A percentile compares a stretch with the other conserved stretches of the same genome.
Evolutionary conservation across 106 monocot species (phyloP).

Genomic region (Dioscorea zingiberensis): DNA sequence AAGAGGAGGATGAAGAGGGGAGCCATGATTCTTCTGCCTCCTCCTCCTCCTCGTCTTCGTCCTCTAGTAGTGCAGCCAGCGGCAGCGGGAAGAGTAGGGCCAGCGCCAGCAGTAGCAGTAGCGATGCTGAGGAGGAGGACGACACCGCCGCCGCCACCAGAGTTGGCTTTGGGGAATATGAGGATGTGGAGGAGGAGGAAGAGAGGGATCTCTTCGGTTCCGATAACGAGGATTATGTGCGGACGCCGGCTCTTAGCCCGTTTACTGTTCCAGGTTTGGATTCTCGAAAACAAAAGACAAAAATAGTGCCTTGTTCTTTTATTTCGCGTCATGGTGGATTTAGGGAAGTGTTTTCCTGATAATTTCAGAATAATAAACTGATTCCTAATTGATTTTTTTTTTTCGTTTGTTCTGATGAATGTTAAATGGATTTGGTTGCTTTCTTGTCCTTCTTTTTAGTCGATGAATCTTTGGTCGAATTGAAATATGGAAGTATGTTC

Average conservation of each 20-base stretch:
- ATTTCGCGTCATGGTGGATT: too few relatives aligned
- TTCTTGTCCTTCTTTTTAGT: too few relatives aligned
- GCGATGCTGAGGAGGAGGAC: constrained; percentile 37
- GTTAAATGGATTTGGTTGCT: too few relatives aligned
- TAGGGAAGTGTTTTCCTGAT: too few relatives aligned
- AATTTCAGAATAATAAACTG: too few relatives aligned
- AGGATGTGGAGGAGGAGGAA: constrained; percentile 29
- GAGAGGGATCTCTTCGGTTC: constrained; percentile 82
- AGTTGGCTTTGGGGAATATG: constrained; percentile 2
- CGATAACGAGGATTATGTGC: constrained; percentile 76
- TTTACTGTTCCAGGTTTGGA: constrained; percentile 59
- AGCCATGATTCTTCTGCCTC: constrained; percentile 50
- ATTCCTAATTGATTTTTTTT: too few relatives aligned
- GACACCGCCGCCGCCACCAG: constrained; percentile 8
- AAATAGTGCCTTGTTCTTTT: too few relatives aligned
- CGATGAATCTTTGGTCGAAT: too few relatives aligned
- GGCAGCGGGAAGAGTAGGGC: neutral
- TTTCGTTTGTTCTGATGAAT: too few relatives aligned
- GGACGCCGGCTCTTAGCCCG: constrained; percentile 56
- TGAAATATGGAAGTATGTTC: too few relatives aligned
- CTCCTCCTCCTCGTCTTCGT: constrained; percentile 42
- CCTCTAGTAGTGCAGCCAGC: neutral
- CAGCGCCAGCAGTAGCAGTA: neutral
- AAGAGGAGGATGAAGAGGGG: constrained; percentile 29
- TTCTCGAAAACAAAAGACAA: neutral